Conservation (phyloP, 768 basidiomycete genomes). For the Russula ochroleuca region DNA sequence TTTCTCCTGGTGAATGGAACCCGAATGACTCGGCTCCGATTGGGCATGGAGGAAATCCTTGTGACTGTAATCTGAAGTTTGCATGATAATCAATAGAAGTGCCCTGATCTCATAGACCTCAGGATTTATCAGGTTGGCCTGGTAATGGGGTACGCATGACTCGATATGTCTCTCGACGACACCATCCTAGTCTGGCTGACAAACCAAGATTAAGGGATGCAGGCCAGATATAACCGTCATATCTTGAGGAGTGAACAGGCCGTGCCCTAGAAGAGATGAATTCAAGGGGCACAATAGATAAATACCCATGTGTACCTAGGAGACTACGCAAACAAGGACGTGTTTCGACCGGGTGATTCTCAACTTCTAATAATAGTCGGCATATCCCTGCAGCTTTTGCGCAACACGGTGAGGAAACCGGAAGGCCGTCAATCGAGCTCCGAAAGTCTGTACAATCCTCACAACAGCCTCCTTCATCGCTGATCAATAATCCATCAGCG, state of each 20-base stretch:
- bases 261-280: not conserved
- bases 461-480: slow-evolving; percentile 65
- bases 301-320: not conserved
- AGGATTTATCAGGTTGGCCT: not conserved
- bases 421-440: slow-evolving; percentile 68
- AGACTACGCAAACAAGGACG: too few relatives aligned
- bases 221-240: not conserved
- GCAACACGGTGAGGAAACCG: slow-evolving; percentile 70
- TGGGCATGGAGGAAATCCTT: not conserved
- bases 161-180: not conserved
- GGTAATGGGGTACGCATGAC: not conserved
- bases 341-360: not conserved
- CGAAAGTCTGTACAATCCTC: slow-evolving; percentile 67
- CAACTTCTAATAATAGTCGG: slow-evolving; percentile 52
- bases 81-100: not conserved
- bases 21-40: not conserved
- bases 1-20: not conserved
- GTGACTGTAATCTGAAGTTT: not conserved
- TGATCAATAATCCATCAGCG: slow-evolving; percentile 29
- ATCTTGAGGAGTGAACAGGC: not conserved
- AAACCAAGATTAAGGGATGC: not conserved
- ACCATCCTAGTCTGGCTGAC: not conserved
- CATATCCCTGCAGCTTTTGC: slow-evolving; percentile 62
- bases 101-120: not conserved
- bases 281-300: not conserved